Evolutionary conservation across 352 stramenopile species (phyloP), one percentile per base, ranked within the genome.

Genomic region (Globisporangium splendens): DNA sequence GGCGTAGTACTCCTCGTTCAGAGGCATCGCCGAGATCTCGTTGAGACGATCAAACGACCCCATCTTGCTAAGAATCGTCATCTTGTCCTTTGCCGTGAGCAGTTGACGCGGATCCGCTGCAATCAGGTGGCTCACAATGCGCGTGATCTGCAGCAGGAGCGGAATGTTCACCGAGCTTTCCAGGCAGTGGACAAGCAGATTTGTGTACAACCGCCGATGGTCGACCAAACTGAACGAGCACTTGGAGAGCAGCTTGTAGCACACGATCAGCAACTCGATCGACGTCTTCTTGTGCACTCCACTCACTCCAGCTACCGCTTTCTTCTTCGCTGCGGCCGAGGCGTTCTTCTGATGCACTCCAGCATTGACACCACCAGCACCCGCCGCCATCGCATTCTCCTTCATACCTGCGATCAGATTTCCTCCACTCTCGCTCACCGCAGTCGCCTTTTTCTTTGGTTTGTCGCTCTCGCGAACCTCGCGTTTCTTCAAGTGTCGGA

Each of bases 1-100:
- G 20, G 63, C 57, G 62, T 94, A 90, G 62, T 96, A 95, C 61
- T 87, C 82, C 20, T 89, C 77, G 46, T 85, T 84, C 17, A 96
- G 62, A 21, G 86, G 87, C 46, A 93, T 65, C 28, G 87, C 81
- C 14, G 86, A 85, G 33, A 95, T 91, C 51, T 96, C 87, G 48
- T 91, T 91, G 7, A 96, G 54, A 10, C 87, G 79, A 43, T 96
- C 85, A 54, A 96, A 94, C 13, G 75, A 83, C 10, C 77, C 68
- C 85, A 96, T 94, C 67, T 96, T 96, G 35, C 67, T 85, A 4
- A 96, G 66, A 56, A 96, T 61, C 28, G 81, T 83, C 79, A 93
- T 90, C 48, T 94, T 95, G 66, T 96, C 87, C 63, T 96, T 96
- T 33, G 83, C 73, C 5, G 82, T 83, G 48, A 96, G 72, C n/a